Evolutionary conservation across 495 filamentous ascomycete genomes (phyloP), one percentile per base, ranked within the genome.

Genomic region (Gamarada debralockiae): DNA sequence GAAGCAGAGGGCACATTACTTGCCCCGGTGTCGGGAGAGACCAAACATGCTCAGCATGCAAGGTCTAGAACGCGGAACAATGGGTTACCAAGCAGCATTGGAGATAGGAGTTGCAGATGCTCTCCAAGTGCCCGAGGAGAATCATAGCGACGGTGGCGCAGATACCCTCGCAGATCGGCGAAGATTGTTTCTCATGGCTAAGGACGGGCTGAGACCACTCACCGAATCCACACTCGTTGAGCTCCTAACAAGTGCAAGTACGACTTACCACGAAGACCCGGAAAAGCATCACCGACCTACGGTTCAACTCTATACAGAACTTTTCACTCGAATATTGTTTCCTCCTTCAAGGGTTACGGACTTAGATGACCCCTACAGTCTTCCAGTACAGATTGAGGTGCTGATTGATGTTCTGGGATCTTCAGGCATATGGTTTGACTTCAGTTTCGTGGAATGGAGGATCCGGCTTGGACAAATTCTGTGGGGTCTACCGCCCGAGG

Each of bases 21-120:
- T 83, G 70, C 67, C 73, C 66, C 53, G 80, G 62, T 67, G 76
- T 75, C 59, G 79, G 68, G 61, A 64, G 41, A 61, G 86, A 2
- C 87, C 88, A 5, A 87, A 78, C 65, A 92, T 91, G 87, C 72
- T 90, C 39, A 84, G 83, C 60, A 82, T 81, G 67, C 81, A 84
- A 50, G 82, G 86, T 39, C 69, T 79, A 36, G 88, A 92, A 61
- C 80, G 81, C 36, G 88, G 88, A 3, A 85, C 85, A 29, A 67
- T 90, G 21, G 88, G 87, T n/a, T 89, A 83, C 59, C 77, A 82
- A 52, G 80, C 87, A 45, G 89, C 84, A 15, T 70, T 91, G 17
- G 85, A 91, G 65, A 68, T 87, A 15, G 71, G 78, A 0, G 77
- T 85, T 20, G 79, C 82, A 13, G 87, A 90, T 62, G 72, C 77